Evolutionary conservation across 768 basidiomycete genomes (phyloP), one percentile per base, ranked within the genome.

Genomic region (Kwoniella sp.): DNA sequence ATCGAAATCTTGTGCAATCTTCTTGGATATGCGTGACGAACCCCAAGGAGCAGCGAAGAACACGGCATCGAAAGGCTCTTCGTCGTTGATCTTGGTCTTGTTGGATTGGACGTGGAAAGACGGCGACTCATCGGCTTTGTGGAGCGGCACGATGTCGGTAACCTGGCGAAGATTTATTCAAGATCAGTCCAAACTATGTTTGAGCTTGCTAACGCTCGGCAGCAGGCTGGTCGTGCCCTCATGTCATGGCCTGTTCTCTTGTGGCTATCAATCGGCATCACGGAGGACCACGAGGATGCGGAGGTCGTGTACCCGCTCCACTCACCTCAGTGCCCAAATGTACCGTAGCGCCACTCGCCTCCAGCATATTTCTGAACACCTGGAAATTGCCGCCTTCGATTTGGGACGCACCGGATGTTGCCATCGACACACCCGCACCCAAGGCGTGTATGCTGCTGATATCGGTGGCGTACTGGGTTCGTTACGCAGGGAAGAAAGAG

Each of bases 1-100:
- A 2, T 53, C 57, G 38, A 75, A 70, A 15, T 63, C 55, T 2
- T 47, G 51, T 26, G 25, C 26, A 31, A 75, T 53, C 8, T 38
- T 52, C 38, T 74, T 70, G 51, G 60, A 54, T 8, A 74, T 65
- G 0, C 71, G 62, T n/a, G 90, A 85, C 28, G 84, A 86, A 80
- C 91, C 87, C 83, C 87, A 90, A 1, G 95, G 95, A 1, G 92
- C 88, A 1, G 93, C 93, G 59, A 96, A 83, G 74, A 98, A 88
- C 61, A 97, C 85, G 1, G 87, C 87, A 75, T 85, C 86, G 77
- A 91, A 93, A 9, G 69, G 61, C 22, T 72, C 59, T 3, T 57
- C 66, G 29, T 64, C 67, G 15, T 73, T 38, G 1, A 75, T 34
- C 37, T 63, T 55, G 20, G 74, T 70, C 1, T 66, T 72, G 47